phyloP scores from a whole-genome alignment of 306 rosid genomes.

The Casuarina glauca region DNA sequence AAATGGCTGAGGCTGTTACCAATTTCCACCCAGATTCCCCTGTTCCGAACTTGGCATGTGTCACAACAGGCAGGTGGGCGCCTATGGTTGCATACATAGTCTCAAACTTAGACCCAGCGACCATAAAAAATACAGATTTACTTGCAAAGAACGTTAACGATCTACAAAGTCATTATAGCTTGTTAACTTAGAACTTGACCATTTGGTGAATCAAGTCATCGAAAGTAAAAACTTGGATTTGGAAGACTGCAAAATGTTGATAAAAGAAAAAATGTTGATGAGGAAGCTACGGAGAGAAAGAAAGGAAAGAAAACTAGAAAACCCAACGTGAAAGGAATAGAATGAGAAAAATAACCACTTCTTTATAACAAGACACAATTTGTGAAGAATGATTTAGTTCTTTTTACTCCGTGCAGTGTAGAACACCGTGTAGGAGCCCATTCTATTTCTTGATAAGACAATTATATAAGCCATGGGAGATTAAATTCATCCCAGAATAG shows the following conservation, averaged over 20 bases:
- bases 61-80: constrained; percentile 12
- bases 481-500: neutral
- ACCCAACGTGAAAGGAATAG: no score
- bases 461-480: neutral
- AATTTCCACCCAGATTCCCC: constrained; percentile 96
- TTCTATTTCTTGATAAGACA: neutral
- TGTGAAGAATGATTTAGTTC: no score
- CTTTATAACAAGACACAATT: no score
- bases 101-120: neutral
- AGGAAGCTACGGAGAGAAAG: no score
- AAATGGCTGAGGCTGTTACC: constrained; percentile 92
- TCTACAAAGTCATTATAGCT: neutral
- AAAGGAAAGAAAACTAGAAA: no score
- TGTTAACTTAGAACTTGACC: neutral
- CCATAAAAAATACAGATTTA: neutral
- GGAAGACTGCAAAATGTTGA: neutral
- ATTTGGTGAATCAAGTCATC: neutral
- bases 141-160: neutral
- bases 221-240: neutral
- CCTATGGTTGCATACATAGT: constrained; percentile 4
- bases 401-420: no score
- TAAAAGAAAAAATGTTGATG: neutral
- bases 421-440: neutral
- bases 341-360: no score
- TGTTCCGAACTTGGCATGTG: constrained; percentile 65